These are phyloP conservation scores for Phlegmacium glaucopus DNA, from an alignment of 768 basidiomycete species.

Conservation along the genomic window DNA sequence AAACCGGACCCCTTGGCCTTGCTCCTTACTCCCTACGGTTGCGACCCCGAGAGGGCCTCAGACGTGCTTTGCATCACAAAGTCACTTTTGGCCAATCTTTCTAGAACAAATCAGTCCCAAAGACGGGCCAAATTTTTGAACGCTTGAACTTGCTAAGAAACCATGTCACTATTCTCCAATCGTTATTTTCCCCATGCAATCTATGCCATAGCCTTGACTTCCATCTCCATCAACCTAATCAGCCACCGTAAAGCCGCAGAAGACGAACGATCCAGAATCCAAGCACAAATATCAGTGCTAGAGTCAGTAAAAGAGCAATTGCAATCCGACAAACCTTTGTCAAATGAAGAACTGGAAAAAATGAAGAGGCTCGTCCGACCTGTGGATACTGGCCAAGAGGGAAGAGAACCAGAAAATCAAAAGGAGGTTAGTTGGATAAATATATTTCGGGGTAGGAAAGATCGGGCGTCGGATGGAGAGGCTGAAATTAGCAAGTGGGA, in stretches of 20 bases:
- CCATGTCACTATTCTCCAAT: slow-evolving; percentile 18
- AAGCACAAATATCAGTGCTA: slow-evolving; percentile 62
- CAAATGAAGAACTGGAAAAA: slow-evolving; percentile 49
- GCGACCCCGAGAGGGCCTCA: too few relatives aligned
- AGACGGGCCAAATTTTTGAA: too few relatives aligned
- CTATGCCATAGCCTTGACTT: slow-evolving; percentile 63
- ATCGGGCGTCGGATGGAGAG: slow-evolving; percentile 8
- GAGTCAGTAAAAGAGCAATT: slow-evolving; percentile 55
- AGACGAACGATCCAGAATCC: slow-evolving; percentile 50
- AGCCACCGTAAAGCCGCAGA: slow-evolving; percentile 45
- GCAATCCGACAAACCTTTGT: slow-evolving; percentile 40
- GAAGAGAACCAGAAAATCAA: slow-evolving; percentile 1
- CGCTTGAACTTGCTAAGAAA: too few relatives aligned
- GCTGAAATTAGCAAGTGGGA: slow-evolving; percentile 33
- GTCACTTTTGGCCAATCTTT: too few relatives aligned
- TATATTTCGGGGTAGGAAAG: slow-evolving; percentile 42
- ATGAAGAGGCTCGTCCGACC: slow-evolving; percentile 51
- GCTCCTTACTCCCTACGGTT: too few relatives aligned
- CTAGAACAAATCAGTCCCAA: too few relatives aligned
- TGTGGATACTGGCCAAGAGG: not conserved
- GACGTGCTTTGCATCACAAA: too few relatives aligned
- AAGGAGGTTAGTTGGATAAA: slow-evolving; percentile 46
- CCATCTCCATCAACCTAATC: slow-evolving; percentile 65
- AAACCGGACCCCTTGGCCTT: too few relatives aligned
- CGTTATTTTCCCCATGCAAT: slow-evolving; percentile 61